phyloP scores from a whole-genome alignment of 108 stramenopile genomes.

The Pseudonitzschia delicatissima region DNA sequence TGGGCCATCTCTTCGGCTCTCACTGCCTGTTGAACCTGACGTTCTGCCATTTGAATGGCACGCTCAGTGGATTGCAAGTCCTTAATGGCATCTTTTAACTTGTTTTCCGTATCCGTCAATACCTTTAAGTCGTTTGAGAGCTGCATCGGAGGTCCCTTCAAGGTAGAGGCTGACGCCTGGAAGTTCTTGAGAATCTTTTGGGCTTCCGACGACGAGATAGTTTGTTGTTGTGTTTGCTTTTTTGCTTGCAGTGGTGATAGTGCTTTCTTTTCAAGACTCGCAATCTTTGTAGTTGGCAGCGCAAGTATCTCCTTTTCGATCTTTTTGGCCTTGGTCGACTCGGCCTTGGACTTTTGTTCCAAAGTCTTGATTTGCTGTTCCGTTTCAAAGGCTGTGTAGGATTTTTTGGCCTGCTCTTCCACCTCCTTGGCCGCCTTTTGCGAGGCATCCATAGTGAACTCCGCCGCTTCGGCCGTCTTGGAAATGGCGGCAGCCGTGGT shows the following conservation, averaged over 20 bases:
- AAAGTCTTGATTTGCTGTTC: conserved; percentile 10
- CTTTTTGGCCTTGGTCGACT: conserved; percentile 1
- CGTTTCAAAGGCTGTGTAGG: conserved; percentile 1
- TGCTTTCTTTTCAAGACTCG: not conserved
- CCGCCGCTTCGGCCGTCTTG: not conserved
- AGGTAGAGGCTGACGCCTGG: not conserved
- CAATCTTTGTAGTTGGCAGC: not conserved
- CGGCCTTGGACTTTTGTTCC: conserved; percentile 13
- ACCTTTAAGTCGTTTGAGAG: not conserved
- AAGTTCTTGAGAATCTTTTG: conserved; percentile 3
- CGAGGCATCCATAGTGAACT: not conserved
- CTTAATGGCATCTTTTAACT: not conserved
- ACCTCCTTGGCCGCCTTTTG: not conserved
- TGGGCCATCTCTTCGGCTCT: conserved; percentile 9
- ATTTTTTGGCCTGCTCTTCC: not conserved
- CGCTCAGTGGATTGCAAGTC: not conserved
- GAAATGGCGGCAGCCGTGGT: conserved; percentile 13
- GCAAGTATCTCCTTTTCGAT: not conserved
- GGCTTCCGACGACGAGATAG: not conserved
- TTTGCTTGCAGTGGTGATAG: not conserved
- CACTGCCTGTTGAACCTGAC: conserved; percentile 1
- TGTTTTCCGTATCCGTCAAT: conserved; percentile 3
- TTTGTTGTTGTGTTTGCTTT: not conserved
- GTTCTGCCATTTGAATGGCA: not conserved
- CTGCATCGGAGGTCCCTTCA: not conserved